These are phyloP conservation scores for Phytopythium montanum DNA, from an alignment of 352 stramenopile species.

Conservation along the genomic window DNA sequence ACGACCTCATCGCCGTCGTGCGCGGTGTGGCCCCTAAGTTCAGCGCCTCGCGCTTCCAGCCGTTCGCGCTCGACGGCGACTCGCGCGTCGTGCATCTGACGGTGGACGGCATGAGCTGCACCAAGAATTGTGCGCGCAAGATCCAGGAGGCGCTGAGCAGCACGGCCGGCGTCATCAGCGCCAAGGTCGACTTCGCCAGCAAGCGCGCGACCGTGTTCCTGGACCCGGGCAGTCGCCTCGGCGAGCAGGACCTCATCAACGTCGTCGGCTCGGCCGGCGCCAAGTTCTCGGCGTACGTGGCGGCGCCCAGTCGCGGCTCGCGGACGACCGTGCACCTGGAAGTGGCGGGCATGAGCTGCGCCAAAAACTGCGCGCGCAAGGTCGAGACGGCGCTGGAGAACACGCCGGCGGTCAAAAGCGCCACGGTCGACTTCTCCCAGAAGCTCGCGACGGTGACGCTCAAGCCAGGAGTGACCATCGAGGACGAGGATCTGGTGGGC, in stretches of 20 bases:
- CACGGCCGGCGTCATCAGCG: conserved; percentile 62
- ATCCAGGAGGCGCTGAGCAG: conserved; percentile 64
- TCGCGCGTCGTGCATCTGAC: conserved; percentile 74
- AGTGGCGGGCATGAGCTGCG: conserved; percentile 77
- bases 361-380: conserved; percentile 78
- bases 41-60: conserved; percentile 55
- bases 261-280: conserved; percentile 47
- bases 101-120: conserved; percentile 78
- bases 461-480: conserved; percentile 38
- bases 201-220: conserved; percentile 78
- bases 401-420: conserved; percentile 45
- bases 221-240: conserved; percentile 61
- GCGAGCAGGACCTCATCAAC: conserved; percentile 57
- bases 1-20: conserved; percentile 69
- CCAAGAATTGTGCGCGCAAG: conserved; percentile 69
- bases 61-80: conserved; percentile 49
- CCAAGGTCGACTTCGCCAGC: conserved; percentile 73
- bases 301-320: conserved; percentile 30
- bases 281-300: conserved; percentile 63
- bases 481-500: conserved; percentile 53
- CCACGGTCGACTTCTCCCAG: conserved; percentile 59
- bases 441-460: conserved; percentile 65
- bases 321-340: conserved; percentile 51
- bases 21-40: conserved; percentile 41
- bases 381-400: conserved; percentile 54